A percentile compares a stretch with the other conserved stretches of the same genome.
Conservation (phyloP, 1,139 yeast species). For the Geotrichum restrictum region DNA sequence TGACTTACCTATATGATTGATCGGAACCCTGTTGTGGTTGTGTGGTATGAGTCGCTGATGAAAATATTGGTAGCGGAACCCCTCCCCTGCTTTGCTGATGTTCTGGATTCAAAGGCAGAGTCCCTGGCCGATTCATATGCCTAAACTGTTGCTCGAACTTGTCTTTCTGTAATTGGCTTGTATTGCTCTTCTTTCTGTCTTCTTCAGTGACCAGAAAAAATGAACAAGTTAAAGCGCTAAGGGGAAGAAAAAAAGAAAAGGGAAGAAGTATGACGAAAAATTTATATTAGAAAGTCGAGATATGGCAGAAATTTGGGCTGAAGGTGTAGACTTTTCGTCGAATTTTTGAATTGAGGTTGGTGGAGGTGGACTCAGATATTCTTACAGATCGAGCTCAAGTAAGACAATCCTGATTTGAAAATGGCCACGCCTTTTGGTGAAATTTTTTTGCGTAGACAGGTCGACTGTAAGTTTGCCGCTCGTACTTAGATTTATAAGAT, state of each 20-base stretch:
- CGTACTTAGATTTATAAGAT: too few species aligned
- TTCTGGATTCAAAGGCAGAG: constrained; percentile 15
- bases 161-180: constrained; percentile 2
- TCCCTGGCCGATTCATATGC: constrained; percentile 20
- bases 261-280: too few species aligned
- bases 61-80: constrained; percentile 11
- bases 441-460: too few species aligned
- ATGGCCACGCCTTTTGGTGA: too few species aligned
- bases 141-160: background rate
- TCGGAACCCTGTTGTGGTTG: background rate
- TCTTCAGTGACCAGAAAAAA: background rate
- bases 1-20: constrained; percentile 10
- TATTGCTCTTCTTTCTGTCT: background rate
- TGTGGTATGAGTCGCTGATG: constrained; percentile 7
- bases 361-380: too few species aligned
- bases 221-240: background rate
- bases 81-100: constrained; percentile 16
- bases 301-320: background rate
- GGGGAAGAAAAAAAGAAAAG: background rate
- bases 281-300: background rate
- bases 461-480: too few species aligned
- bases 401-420: too few species aligned
- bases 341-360: too few species aligned
- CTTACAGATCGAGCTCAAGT: too few species aligned
- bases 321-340: background rate